Evolutionary conservation across 2,329 filamentous ascomycete species (phyloP).

Genomic region (Trichophyton mentagrophytes): DNA sequence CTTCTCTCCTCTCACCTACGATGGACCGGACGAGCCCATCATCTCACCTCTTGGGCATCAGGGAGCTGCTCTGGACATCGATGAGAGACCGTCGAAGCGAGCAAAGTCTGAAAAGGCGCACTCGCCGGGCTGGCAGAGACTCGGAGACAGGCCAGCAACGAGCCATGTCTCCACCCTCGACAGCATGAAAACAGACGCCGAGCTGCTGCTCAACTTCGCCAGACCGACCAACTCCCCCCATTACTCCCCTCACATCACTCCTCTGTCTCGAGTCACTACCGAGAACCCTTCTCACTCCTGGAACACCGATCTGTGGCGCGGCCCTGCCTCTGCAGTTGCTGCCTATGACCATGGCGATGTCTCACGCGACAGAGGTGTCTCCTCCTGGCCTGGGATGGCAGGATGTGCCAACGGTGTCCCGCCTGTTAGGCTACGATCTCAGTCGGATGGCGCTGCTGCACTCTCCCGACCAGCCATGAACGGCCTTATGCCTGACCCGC

Average conservation of each 20-base stretch:
- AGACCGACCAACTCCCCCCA: constrained; percentile 26
- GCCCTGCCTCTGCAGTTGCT: not conserved
- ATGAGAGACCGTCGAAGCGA: constrained; percentile 45
- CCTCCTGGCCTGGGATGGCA: not conserved
- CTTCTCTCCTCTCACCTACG: constrained; percentile 26
- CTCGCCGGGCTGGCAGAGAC: constrained; percentile 27
- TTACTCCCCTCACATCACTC: not conserved
- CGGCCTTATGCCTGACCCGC: constrained; percentile 12
- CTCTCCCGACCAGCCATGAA: constrained; percentile 26
- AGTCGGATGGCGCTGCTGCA: constrained; percentile 31
- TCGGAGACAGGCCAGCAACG: constrained; percentile 18
- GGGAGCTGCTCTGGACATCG: not conserved
- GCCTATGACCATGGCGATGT: not conserved
- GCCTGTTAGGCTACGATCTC: constrained; percentile 28
- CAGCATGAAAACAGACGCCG: constrained; percentile 36
- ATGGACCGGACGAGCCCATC: constrained; percentile 14
- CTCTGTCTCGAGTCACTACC: not conserved
- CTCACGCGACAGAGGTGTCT: not conserved
- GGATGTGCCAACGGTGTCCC: constrained; percentile 11
- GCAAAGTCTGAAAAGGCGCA: constrained; percentile 46
- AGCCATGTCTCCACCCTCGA: constrained; percentile 20
- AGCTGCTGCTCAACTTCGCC: constrained; percentile 36
- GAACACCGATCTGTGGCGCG: not conserved
- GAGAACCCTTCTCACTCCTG: not conserved
- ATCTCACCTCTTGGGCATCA: constrained; percentile 11